Percentiles rank a stretch among this genome's conserved stretches.
Evolutionary conservation across 179 eudicot species (phyloP).

Genomic region (Beta lomatogona): DNA sequence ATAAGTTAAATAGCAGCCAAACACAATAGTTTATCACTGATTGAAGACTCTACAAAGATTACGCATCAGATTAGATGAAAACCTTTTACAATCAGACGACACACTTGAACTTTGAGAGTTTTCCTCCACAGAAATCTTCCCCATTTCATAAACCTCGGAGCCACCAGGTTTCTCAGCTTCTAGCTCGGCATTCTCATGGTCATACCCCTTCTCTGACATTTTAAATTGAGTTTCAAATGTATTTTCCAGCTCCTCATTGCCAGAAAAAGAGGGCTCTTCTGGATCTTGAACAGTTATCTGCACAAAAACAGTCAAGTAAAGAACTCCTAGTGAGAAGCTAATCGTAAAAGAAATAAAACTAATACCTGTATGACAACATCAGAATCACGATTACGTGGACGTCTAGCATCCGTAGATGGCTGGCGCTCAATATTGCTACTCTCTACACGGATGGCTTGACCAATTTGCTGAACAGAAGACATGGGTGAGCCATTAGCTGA

Average conservation of each 20-base stretch:
- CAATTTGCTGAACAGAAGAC: constrained; percentile 40
- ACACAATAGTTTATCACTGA: not conserved
- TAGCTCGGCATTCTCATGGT: constrained; percentile 21
- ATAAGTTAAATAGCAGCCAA: not conserved
- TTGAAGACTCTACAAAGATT: constrained; percentile 5
- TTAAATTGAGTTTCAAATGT: constrained; percentile 18
- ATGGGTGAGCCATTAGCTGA: constrained; percentile 13
- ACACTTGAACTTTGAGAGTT: constrained; percentile 17
- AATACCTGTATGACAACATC: constrained; percentile 57
- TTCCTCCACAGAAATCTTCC: constrained; percentile 6
- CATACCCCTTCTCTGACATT: constrained; percentile 31
- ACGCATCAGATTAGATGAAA: constrained; percentile 2
- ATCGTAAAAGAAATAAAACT: constrained; percentile 10
- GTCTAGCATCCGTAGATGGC: constrained; percentile 44
- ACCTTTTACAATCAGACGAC: constrained; percentile 32
- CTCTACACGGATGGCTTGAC: constrained; percentile 51
- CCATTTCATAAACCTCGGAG: constrained; percentile 10
- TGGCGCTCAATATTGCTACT: constrained; percentile 49
- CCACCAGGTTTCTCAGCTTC: constrained; percentile 12
- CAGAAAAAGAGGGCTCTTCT: constrained; percentile 30
- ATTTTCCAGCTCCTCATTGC: constrained; percentile 25
- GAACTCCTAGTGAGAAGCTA: constrained; percentile 13
- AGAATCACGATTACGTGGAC: constrained; percentile 40
- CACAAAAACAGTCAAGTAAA: constrained; percentile 14
- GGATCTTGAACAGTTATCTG: constrained; percentile 47